phyloP scores from a whole-genome alignment of 495 filamentous ascomycete genomes.

The Poronia punctata region DNA sequence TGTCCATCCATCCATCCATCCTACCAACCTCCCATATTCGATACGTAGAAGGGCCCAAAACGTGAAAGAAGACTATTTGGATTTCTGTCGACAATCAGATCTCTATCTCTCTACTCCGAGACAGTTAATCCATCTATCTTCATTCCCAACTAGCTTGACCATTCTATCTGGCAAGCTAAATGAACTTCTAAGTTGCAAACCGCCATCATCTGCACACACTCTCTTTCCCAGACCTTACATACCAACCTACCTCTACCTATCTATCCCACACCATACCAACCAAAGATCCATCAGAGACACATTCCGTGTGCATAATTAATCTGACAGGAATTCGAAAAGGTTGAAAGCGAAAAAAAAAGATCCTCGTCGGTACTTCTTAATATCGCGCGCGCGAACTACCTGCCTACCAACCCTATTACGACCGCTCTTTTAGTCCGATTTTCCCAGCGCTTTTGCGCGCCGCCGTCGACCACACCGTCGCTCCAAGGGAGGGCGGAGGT shows the following conservation, averaged over 20 bases:
- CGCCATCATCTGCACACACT: conserved; percentile 10
- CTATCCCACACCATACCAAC: conserved; percentile 1
- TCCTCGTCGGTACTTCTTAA: conserved; percentile 22
- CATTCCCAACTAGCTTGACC: conserved; percentile 14
- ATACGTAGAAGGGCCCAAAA: conserved; percentile 18
- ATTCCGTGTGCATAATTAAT: conserved; percentile 12
- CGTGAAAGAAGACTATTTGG: conserved; percentile 16
- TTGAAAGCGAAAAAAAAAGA: no score
- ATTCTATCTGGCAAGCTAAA: conserved; percentile 6
- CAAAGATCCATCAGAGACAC: conserved; percentile 6
- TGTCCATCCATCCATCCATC: no score
- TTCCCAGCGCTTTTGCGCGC: conserved; percentile 22
- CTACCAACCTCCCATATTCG: conserved; percentile 14
- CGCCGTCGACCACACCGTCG: conserved; percentile 23
- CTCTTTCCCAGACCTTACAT: conserved; percentile 3
- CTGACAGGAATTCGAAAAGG: conserved; percentile 19
- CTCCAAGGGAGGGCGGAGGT: conserved; percentile 36
- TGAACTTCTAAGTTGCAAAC: conserved; percentile 28
- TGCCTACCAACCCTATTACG: conserved; percentile 16
- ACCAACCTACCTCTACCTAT: conserved; percentile 4
- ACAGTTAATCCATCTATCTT: conserved; percentile 16
- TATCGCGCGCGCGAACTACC: conserved; percentile 14
- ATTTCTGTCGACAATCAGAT: conserved; percentile 19
- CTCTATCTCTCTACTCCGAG: conserved; percentile 10
- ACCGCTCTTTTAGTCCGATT: no score